Base-by-base conservation (phyloP, 2,329 filamentous ascomycete species). In the Fusarium sp. region DNA sequence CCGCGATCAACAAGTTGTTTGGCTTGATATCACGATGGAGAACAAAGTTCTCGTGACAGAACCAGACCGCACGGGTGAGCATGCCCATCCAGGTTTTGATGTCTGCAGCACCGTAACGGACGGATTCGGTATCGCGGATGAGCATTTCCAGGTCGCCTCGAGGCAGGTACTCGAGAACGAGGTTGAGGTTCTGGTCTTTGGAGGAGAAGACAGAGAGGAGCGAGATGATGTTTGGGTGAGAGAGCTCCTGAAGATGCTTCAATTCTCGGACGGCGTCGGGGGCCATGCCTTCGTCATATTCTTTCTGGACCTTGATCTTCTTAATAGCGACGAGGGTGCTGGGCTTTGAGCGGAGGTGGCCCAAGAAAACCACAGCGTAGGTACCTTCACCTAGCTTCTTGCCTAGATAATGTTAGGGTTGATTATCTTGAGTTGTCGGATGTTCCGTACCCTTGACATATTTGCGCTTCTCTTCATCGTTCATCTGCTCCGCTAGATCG, bases 11-110 rank as follows among this genome's bases (percentile, higher is more conserved):
- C 81, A 98, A 84, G 83, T 99, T 99, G 87, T 98, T 98, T 49
- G 95, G 95, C 82, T 99, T 99, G 85, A 99, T 98, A 84, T 99
- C 96, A 74, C 96, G 93, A 82, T 99, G 96, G 30, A 99, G 86
- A 20, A 99, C 89, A 75, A 92, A 95, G 80, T 96, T 97, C 78
- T 94, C 93, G 81, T 99, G 96, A 81, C 96, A 98, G 84, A 97
- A 99, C 91, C 94, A 97, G 29, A 98, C 90, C 27, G 92, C 96
- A 44, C 95, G 90, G 29, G 88, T 88, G n/a, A 98, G 87, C 96
- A 98, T 98, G 69, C 92, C 93, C 91, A 98, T 97, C 96, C 96
- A 99, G 18, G 94, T 92, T 80, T 99, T 99, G 80, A 98, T 94
- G 80, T 99, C 96, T 20, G 93, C 92, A 13, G 90, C 88, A 67